Base-by-base conservation (phyloP, 768 basidiomycete genomes). In the Mrakia gelida region DNA sequence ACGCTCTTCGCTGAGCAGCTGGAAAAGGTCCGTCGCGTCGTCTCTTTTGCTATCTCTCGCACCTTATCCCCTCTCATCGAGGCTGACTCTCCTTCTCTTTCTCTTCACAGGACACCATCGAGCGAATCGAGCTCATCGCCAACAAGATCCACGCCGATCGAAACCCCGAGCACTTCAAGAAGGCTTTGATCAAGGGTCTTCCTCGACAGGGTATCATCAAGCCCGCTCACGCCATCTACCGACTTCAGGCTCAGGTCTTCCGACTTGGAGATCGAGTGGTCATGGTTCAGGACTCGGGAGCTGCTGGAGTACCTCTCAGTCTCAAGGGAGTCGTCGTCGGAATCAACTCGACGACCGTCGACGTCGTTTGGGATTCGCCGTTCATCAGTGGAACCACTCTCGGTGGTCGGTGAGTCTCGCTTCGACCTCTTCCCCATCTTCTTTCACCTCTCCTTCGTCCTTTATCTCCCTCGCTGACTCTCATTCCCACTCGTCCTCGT, bases 311-410 rank as follows among this genome's bases (percentile, higher is more conserved):
- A 0, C 94, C 95, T 1, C 86, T 98, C 21, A 90, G 91, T 0
- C 91, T 91, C 73, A 98, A 96, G 85, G 97, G 97, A 30, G 93
- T 96, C 23, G 95, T 98, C 34, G 89, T 98, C 73, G 93, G 95
- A 21, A 85, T 99, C 81, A 93, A 91, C 81, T 85, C 91, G 3
- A 92, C 91, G 82, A 89, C 91, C 5, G 92, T 98, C 88, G 97
- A 98, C 83, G 92, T 98, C 32, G 88, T 96, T 0, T 98, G 97
- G 93, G 97, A 99, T 83, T 91, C 92, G 32, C 88, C 94, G 0
- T 98, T 99, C 85, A 93, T 99, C 89, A 90, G 94, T 30, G 97
- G 97, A 10, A 88, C 88, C 3, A 97, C 92, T 0, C 86, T 98
- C 16, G 90, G 90, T 5, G 93, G 92, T 81, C 87, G 95, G 92